Conservation (phyloP, 441 rosid genomes). For the Codiaeum variegatum region DNA sequence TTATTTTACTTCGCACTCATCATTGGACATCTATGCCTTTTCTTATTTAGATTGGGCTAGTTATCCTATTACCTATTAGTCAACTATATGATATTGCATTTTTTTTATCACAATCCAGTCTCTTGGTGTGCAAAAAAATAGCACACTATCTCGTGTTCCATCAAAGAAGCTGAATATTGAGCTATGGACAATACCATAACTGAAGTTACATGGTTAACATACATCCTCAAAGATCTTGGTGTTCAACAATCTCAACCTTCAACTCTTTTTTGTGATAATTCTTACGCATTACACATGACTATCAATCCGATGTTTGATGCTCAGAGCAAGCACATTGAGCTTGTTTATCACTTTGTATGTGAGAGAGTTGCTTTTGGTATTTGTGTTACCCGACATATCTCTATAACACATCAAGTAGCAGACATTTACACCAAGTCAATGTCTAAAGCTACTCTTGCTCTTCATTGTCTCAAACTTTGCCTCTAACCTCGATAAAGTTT, state of each 20-base stretch:
- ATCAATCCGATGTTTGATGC: not conserved
- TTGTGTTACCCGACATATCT: not conserved
- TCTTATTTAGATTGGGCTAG: not conserved
- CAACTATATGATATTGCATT: not conserved
- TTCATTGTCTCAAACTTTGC: not conserved
- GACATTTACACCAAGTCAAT: not conserved
- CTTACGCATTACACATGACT: not conserved
- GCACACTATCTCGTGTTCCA: not conserved
- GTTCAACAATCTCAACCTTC: not conserved
- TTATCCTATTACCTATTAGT: not conserved
- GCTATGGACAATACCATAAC: too few species aligned
- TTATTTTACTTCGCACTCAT: not conserved
- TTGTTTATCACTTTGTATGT: too few species aligned
- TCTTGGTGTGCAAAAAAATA: not conserved
- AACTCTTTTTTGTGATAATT: not conserved
- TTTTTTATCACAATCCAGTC: not conserved
- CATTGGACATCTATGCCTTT: not conserved
- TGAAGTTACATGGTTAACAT: not conserved
- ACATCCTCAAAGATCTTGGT: not conserved
- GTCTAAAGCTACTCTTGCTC: not conserved
- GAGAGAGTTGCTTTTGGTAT: not conserved
- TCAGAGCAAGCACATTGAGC: not conserved
- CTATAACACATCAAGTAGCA: not conserved
- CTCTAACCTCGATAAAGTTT: not conserved
- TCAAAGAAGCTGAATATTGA: not conserved